Conservation (phyloP, 768 basidiomycete species). For the Tulasnella sp. region DNA sequence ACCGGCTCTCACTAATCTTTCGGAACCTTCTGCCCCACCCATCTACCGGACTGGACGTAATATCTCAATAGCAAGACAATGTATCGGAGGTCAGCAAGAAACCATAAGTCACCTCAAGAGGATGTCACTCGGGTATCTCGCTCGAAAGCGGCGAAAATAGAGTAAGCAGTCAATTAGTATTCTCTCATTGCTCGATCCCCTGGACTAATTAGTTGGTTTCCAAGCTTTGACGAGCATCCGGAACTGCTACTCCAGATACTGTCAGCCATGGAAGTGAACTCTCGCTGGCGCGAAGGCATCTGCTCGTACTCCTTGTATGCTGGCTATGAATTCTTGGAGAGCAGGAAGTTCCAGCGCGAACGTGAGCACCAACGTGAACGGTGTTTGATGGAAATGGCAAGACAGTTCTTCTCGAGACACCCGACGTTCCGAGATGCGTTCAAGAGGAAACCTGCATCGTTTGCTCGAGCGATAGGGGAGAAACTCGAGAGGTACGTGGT, state of each 20-base stretch:
- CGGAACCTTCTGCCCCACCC: neutral
- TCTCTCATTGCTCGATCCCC: neutral
- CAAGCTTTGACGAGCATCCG: conserved; percentile 13
- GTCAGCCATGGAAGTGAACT: conserved; percentile 23
- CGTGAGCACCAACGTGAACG: conserved; percentile 13
- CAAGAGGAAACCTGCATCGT: conserved; percentile 14
- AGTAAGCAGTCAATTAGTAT: neutral
- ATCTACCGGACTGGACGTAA: neutral
- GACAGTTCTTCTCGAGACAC: conserved; percentile 8
- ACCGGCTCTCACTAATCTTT: neutral
- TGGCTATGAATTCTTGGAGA: neutral
- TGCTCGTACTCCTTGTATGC: neutral
- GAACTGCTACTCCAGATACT: conserved; percentile 12
- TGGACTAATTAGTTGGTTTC: neutral
- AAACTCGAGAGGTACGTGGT: conserved; percentile 14
- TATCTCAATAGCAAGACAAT: neutral
- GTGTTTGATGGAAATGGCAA: conserved; percentile 16
- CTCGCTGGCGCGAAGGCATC: conserved; percentile 18
- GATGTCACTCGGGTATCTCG: neutral
- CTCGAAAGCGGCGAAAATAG: neutral
- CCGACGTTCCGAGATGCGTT: neutral
- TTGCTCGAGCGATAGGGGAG: conserved; percentile 16
- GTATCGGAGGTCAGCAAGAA: conserved; percentile 10
- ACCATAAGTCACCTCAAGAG: conserved; percentile 5
- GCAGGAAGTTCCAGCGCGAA: neutral